Base-by-base conservation (phyloP, 805 yeast species). In the Metschnikowia gelsemii region DNA sequence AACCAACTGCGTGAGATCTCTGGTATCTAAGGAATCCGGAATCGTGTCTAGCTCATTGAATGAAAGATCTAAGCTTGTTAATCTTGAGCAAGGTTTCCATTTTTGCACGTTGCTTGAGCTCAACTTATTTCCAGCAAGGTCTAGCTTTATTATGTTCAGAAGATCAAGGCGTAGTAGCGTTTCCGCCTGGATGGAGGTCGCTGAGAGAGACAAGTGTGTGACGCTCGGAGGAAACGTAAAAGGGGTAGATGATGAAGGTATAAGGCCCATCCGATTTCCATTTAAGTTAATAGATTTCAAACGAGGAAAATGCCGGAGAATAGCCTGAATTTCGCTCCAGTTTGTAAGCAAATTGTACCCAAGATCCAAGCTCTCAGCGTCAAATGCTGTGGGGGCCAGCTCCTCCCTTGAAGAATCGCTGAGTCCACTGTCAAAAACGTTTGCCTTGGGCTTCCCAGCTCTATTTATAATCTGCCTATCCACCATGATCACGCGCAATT, bases 401-500 rank as follows among this genome's bases (percentile, higher is more conserved):
- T n/a, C n/a, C n/a, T n/a, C n/a, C n/a, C n/a, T n/a, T n/a, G n/a
- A n/a, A n/a, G n/a, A n/a, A n/a, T 22, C 30, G 18, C 17, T 3
- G 11, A 27, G n/a, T 7, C 8, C 18, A 4, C 18, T 18, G 3
- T 14, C 30, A 9, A 9, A 9, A n/a, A n/a, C 9, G 8, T 8
- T 21, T 6, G 8, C 28, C 7, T 7, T 2, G 3, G 38, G 31
- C 11, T 19, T 30, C 2, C 45, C 47, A 2, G 47, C 45, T 5
- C 1, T 8, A 8, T 22, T 31, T 13, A 84, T 60, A 6, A 62
- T 43, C 42, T 71, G 61, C 18, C 66, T 57, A 23, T 75, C 76
- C 29, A 88, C 56, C 0, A 87, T 73, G 0, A 82, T 66, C 4
- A 70, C 61, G n/a, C 48, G 52, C 37, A 87, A 62, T 8, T 64